phyloP scores from a whole-genome alignment of 805 yeast species.

The Scheffersomyces coipomensis region DNA sequence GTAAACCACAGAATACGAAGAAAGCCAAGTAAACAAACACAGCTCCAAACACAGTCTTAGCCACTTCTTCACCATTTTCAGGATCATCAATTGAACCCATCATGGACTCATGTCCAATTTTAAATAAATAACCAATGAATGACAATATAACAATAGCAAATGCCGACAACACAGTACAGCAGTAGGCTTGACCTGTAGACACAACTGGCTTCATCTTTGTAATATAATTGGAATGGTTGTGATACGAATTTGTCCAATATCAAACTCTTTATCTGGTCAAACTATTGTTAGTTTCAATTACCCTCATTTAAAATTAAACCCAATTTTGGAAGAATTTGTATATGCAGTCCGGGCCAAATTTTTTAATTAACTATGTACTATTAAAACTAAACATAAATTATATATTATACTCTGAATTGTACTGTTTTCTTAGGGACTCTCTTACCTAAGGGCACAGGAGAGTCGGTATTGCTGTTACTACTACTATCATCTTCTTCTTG shows the following conservation, averaged over 20 bases:
- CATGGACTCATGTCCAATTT: slow-evolving; percentile 82
- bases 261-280: too few species aligned
- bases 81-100: slow-evolving; percentile 92
- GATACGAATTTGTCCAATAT: not conserved
- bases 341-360: not conserved
- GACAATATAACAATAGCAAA: slow-evolving; percentile 88
- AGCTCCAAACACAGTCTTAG: slow-evolving; percentile 86
- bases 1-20: slow-evolving; percentile 89
- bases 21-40: slow-evolving; percentile 78
- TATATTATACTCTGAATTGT: not conserved
- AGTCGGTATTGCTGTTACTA: slow-evolving; percentile 10
- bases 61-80: slow-evolving; percentile 89
- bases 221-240: not conserved
- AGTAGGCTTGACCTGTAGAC: slow-evolving; percentile 83
- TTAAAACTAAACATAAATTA: too few species aligned
- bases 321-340: not conserved
- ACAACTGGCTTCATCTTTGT: slow-evolving; percentile 42
- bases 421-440: not conserved
- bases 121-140: slow-evolving; percentile 79
- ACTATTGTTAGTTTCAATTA: not conserved
- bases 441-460: not conserved
- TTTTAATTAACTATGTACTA: too few species aligned
- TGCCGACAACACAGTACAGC: slow-evolving; percentile 88
- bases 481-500: slow-evolving; percentile 16
- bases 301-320: not conserved